Percentiles rank a stretch among this genome's conserved stretches.
phyloP scores from a whole-genome alignment of 768 basidiomycete genomes.

The Mycena haematopus region DNA sequence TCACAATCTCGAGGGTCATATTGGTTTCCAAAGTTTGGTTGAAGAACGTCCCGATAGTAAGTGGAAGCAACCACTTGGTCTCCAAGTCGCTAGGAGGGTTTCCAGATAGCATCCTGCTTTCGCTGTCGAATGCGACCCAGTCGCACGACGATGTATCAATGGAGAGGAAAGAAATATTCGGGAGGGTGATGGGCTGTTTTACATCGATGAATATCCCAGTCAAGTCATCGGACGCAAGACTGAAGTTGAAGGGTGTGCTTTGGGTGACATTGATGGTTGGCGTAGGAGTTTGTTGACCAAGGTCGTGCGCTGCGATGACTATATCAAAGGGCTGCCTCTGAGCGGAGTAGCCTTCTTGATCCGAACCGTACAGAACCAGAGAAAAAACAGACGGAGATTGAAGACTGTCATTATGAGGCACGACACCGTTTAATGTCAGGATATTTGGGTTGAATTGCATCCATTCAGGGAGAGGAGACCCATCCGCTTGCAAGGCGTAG shows the following conservation, averaged over 20 bases:
- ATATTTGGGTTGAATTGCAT: slow-evolving; percentile 69
- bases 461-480: slow-evolving; percentile 79
- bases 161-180: slow-evolving; percentile 60
- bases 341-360: slow-evolving; percentile 75
- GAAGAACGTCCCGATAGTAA: slow-evolving; percentile 65
- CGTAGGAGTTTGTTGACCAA: slow-evolving; percentile 56
- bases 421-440: slow-evolving; percentile 80
- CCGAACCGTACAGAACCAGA: slow-evolving; percentile 71
- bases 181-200: slow-evolving; percentile 55
- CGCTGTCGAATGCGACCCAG: slow-evolving; percentile 69
- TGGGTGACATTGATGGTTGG: slow-evolving; percentile 77
- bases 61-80: slow-evolving; percentile 52
- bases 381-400: slow-evolving; percentile 50
- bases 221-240: slow-evolving; percentile 60
- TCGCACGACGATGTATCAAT: slow-evolving; percentile 65
- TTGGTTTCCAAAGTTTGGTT: slow-evolving; percentile 72
- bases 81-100: slow-evolving; percentile 55
- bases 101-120: slow-evolving; percentile 66
- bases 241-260: slow-evolving; percentile 57
- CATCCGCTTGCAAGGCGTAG: slow-evolving; percentile 65
- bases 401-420: slow-evolving; percentile 56
- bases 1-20: slow-evolving; percentile 68
- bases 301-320: slow-evolving; percentile 71
- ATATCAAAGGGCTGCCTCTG: slow-evolving; percentile 65
- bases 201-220: slow-evolving; percentile 68